Conservation (phyloP, 2,329 filamentous ascomycete genomes). For the Lasiodiplodia sp. region DNA sequence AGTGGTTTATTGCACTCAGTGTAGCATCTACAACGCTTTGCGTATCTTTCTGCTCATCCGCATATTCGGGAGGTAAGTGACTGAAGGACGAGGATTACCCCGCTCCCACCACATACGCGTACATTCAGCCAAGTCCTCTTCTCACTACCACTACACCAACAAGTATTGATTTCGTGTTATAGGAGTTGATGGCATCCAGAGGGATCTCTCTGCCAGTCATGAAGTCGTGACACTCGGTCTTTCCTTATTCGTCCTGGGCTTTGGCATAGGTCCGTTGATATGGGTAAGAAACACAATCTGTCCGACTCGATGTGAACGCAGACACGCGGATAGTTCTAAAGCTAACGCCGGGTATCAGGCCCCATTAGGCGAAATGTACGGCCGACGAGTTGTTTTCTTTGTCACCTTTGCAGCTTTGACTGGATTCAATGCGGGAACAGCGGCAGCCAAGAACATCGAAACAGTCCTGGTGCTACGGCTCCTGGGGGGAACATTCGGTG, state of each 20-base stretch:
- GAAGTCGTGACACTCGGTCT: slow-evolving; percentile 51
- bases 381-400: slow-evolving; percentile 63
- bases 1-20: slow-evolving; percentile 51
- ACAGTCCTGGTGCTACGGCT: slow-evolving; percentile 71
- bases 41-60: slow-evolving; percentile 53
- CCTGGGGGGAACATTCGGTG: slow-evolving; percentile 69
- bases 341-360: slow-evolving; percentile 43
- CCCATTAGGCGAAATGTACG: slow-evolving; percentile 64
- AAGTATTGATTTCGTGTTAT: background rate
- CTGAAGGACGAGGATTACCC: background rate
- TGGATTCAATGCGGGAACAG: slow-evolving; percentile 67
- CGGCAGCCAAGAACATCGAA: slow-evolving; percentile 64
- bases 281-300: slow-evolving; percentile 35
- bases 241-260: slow-evolving; percentile 53
- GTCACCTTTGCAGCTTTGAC: slow-evolving; percentile 65
- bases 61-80: slow-evolving; percentile 47
- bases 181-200: slow-evolving; percentile 43
- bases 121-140: background rate
- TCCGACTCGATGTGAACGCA: too few species aligned
- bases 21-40: slow-evolving; percentile 53
- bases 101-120: background rate
- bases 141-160: background rate
- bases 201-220: slow-evolving; percentile 47
- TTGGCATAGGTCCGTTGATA: slow-evolving; percentile 51
- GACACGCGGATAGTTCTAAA: background rate